Evolutionary conservation across 495 filamentous ascomycete species (phyloP).

Genomic region (Penicillium canescens): DNA sequence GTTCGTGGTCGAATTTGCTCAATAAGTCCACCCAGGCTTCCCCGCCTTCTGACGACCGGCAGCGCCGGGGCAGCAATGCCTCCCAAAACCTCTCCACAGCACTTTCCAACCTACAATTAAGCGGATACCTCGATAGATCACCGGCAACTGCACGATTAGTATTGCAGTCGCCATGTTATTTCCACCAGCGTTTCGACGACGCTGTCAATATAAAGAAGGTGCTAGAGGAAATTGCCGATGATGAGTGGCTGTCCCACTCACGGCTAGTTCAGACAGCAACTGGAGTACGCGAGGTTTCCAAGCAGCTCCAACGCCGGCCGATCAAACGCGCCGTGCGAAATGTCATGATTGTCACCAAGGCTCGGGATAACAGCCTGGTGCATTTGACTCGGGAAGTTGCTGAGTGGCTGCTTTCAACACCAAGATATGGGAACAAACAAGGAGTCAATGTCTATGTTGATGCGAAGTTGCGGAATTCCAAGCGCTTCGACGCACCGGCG

Average conservation of each 20-base stretch:
- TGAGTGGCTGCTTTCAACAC: slow-evolving; percentile 82
- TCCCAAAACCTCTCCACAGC: slow-evolving; percentile 66
- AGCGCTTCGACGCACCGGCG: slow-evolving; percentile 77
- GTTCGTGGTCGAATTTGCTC: slow-evolving; percentile 47
- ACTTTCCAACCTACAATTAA: slow-evolving; percentile 59
- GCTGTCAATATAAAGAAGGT: slow-evolving; percentile 94
- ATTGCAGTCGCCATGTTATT: slow-evolving; percentile 91
- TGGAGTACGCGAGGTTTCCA: slow-evolving; percentile 89
- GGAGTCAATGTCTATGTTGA: slow-evolving; percentile 95
- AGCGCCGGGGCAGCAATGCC: slow-evolving; percentile 47
- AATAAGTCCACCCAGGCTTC: slow-evolving; percentile 26
- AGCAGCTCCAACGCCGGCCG: slow-evolving; percentile 84
- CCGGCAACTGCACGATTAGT: slow-evolving; percentile 63
- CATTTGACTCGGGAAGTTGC: slow-evolving; percentile 81
- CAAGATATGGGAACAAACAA: slow-evolving; percentile 74
- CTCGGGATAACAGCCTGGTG: slow-evolving; percentile 86
- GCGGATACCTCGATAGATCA: slow-evolving; percentile 43
- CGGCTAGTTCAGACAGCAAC: slow-evolving; percentile 92
- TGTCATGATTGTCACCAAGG: slow-evolving; percentile 97
- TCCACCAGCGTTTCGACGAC: slow-evolving; percentile 94
- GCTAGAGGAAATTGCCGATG: slow-evolving; percentile 85
- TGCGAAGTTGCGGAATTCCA: slow-evolving; percentile 80
- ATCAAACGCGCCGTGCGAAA: slow-evolving; percentile 85
- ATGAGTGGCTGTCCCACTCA: slow-evolving; percentile 90
- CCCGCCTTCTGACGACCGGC: slow-evolving; percentile 35